Percentiles rank a stretch among this genome's conserved stretches.
These are phyloP conservation scores for Tilletiopsis washingtonensis DNA, from an alignment of 1,284 basidiomycete genomes.

Conservation along the genomic window DNA sequence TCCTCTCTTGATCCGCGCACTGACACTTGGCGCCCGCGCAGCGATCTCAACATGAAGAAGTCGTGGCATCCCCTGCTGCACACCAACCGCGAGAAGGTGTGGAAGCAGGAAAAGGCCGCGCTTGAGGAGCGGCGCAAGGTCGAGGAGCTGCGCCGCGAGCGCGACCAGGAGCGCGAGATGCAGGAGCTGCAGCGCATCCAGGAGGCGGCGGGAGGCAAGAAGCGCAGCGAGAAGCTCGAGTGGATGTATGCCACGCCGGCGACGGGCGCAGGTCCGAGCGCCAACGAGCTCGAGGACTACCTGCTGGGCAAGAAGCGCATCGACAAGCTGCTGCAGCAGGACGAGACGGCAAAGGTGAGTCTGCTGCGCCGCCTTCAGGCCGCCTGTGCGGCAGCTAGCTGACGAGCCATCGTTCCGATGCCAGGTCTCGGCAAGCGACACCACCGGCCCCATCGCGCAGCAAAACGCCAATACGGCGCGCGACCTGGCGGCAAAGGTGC, in stretches of 20 bases:
- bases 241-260: constrained; percentile 99
- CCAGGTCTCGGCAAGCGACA: no score
- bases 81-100: constrained; percentile 97
- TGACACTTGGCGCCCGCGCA: no score
- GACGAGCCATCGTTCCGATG: no score
- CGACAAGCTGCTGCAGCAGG: constrained; percentile 68
- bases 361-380: no score
- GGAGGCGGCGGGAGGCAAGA: constrained; percentile 79
- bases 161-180: constrained; percentile 91
- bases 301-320: constrained; percentile 96
- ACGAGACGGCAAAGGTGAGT: background rate
- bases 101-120: constrained; percentile 95
- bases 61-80: constrained; percentile 94
- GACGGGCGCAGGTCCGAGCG: constrained; percentile 68
- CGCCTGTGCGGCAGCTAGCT: no score
- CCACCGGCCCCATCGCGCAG: no score
- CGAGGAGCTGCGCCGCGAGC: constrained; percentile 89
- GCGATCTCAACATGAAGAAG: constrained; percentile 10
- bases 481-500: constrained; percentile 83
- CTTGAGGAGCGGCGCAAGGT: constrained; percentile 97
- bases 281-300: constrained; percentile 91
- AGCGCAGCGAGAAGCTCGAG: constrained; percentile 78
- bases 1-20: no score
- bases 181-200: constrained; percentile 83
- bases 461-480: constrained; percentile 54